A percentile compares a stretch with the other conserved stretches of the same genome.
phyloP scores from a whole-genome alignment of 805 yeast species.

The Starmera quercuum region DNA sequence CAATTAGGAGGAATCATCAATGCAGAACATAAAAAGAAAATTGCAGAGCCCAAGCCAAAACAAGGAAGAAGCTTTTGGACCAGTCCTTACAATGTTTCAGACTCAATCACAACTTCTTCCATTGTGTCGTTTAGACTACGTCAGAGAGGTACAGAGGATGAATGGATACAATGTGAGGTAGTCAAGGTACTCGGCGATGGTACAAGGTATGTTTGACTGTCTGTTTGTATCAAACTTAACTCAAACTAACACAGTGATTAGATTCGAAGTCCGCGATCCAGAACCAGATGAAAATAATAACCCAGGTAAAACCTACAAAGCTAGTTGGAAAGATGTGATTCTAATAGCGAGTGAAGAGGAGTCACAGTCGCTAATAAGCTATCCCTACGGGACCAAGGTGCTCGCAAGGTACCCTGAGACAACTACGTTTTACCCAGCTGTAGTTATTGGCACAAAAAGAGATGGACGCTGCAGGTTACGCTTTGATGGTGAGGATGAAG shows the following conservation, averaged over 20 bases:
- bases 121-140: slow-evolving; percentile 83
- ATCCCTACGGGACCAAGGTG: slow-evolving; percentile 74
- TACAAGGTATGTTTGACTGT: slow-evolving; percentile 22
- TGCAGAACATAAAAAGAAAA: slow-evolving; percentile 16
- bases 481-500: slow-evolving; percentile 97
- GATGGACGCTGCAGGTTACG: slow-evolving; percentile 72
- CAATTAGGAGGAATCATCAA: slow-evolving; percentile 40
- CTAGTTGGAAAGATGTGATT: slow-evolving; percentile 72
- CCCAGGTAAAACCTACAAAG: slow-evolving; percentile 79
- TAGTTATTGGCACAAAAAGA: slow-evolving; percentile 68
- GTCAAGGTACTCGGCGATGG: slow-evolving; percentile 72
- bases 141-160: slow-evolving; percentile 65
- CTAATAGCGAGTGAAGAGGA: slow-evolving; percentile 54
- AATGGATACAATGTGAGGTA: slow-evolving; percentile 96
- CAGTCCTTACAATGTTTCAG: slow-evolving; percentile 53
- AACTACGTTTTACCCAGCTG: slow-evolving; percentile 93
- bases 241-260: slow-evolving; percentile 17
- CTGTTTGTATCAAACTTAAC: background rate
- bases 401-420: slow-evolving; percentile 96
- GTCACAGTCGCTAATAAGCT: slow-evolving; percentile 35
- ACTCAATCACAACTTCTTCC: slow-evolving; percentile 54
- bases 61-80: slow-evolving; percentile 27
- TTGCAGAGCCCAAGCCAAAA: slow-evolving; percentile 16
- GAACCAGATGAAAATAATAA: slow-evolving; percentile 94
- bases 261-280: slow-evolving; percentile 95